Evolutionary conservation across 495 filamentous ascomycete species (phyloP).

Genomic region (Xylaria scruposa): DNA sequence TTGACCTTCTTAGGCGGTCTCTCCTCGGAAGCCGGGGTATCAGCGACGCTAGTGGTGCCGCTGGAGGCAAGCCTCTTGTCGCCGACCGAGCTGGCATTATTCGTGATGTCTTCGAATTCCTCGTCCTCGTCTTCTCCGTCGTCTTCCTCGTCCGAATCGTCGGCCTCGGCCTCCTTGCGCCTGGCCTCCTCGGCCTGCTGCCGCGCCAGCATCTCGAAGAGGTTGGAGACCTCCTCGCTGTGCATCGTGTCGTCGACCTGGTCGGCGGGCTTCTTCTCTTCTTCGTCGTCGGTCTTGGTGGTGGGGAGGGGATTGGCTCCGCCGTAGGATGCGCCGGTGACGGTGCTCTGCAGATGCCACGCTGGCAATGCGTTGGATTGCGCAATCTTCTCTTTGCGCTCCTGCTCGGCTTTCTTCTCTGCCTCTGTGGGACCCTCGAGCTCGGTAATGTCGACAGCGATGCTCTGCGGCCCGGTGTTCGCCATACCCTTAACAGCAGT

Average conservation of each 20-base stretch:
- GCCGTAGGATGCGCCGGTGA: constrained; percentile 55
- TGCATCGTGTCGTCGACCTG: constrained; percentile 49
- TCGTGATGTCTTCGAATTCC: constrained; percentile 46
- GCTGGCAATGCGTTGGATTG: constrained; percentile 85
- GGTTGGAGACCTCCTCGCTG: constrained; percentile 55
- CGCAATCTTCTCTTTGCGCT: constrained; percentile 74
- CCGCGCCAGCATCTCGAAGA: constrained; percentile 60
- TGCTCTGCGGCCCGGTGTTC: constrained; percentile 70
- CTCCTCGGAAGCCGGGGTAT: constrained; percentile 50
- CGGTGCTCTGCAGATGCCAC: constrained; percentile 90
- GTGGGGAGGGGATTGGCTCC: constrained; percentile 52
- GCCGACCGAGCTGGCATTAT: constrained; percentile 31
- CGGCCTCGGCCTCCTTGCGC: constrained; percentile 54
- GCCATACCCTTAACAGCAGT: constrained; percentile 73
- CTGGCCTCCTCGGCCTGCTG: constrained; percentile 57
- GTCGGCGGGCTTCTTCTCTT: constrained; percentile 42
- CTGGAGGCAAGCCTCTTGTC: constrained; percentile 40
- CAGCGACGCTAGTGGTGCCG: constrained; percentile 45
- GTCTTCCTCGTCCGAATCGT: constrained; percentile 58
- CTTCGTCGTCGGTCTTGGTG: constrained; percentile 61
- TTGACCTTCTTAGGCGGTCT: constrained; percentile 61
- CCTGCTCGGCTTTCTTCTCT: constrained; percentile 74
- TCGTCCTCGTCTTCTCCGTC: constrained; percentile 49
- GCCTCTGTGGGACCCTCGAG: constrained; percentile 75
- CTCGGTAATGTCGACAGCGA: constrained; percentile 80